Evolutionary conservation across 352 stramenopile species (phyloP).

Genomic region (Pythium apleroticum): DNA sequence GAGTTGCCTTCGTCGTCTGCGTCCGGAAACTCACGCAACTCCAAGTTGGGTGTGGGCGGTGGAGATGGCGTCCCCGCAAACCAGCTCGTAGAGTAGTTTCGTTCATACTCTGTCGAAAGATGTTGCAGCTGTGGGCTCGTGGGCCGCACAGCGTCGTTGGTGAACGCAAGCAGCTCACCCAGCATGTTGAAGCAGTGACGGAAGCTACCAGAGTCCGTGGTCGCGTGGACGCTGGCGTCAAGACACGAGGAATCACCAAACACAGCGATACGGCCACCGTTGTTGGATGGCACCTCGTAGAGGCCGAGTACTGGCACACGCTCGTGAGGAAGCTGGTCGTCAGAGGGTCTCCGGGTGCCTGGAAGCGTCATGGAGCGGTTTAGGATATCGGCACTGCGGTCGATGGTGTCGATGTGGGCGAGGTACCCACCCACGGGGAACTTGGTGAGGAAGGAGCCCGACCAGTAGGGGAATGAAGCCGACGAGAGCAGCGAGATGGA

Average conservation of each 20-base stretch:
- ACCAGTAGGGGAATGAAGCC: slow-evolving; percentile 58
- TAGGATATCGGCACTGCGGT: slow-evolving; percentile 51
- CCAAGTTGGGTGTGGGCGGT: slow-evolving; percentile 19
- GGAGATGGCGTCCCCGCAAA: slow-evolving; percentile 10
- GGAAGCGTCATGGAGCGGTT: slow-evolving; percentile 33
- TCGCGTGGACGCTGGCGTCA: slow-evolving; percentile 54
- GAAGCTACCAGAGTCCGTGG: slow-evolving; percentile 31
- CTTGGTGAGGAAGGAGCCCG: slow-evolving; percentile 59
- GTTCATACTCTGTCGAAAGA: slow-evolving; percentile 21
- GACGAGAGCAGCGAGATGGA: slow-evolving; percentile 46
- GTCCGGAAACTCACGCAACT: slow-evolving; percentile 17
- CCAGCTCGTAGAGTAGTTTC: slow-evolving; percentile 11
- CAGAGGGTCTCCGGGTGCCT: not conserved
- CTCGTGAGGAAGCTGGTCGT: slow-evolving; percentile 30
- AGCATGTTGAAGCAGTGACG: slow-evolving; percentile 67
- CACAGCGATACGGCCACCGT: slow-evolving; percentile 70
- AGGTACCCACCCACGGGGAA: slow-evolving; percentile 69
- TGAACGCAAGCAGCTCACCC: slow-evolving; percentile 54
- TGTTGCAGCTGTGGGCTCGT: slow-evolving; percentile 17
- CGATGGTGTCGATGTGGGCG: slow-evolving; percentile 51
- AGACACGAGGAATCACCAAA: slow-evolving; percentile 77
- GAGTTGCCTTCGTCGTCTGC: slow-evolving; percentile 2
- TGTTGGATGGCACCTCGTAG: slow-evolving; percentile 57
- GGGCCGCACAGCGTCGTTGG: slow-evolving; percentile 38
- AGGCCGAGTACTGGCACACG: slow-evolving; percentile 61